Percentiles rank a stretch among this genome's conserved stretches.
phyloP scores from a whole-genome alignment of 805 yeast genomes.

The Zygoascus bituminiphila region DNA sequence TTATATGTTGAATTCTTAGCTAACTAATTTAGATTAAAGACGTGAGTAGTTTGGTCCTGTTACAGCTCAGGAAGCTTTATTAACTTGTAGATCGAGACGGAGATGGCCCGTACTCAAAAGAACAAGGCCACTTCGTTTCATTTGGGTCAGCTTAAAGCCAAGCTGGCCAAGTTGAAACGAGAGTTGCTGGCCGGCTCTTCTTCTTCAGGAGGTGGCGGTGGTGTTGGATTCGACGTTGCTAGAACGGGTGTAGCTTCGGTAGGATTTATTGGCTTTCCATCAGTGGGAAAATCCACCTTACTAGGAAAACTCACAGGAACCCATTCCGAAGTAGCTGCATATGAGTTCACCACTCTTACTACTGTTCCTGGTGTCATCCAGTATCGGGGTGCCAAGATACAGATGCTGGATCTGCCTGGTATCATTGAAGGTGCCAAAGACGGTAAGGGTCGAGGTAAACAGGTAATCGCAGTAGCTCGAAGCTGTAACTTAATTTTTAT shows the following conservation, averaged over 20 bases:
- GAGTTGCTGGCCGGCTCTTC: constrained; percentile 69
- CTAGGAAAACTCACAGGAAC: constrained; percentile 88
- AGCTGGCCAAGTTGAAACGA: constrained; percentile 87
- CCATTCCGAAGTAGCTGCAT: constrained; percentile 93
- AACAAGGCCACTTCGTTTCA: constrained; percentile 97
- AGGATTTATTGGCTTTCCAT: constrained; percentile 97
- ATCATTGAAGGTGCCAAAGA: constrained; percentile 96
- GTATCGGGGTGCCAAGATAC: constrained; percentile 95
- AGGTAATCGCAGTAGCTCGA: constrained; percentile 98
- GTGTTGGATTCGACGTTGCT: constrained; percentile 96
- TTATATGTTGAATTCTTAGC: background rate
- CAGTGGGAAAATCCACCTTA: constrained; percentile 74
- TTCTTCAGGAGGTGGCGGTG: constrained; percentile 83
- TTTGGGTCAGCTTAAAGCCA: constrained; percentile 95
- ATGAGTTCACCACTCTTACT: constrained; percentile 94
- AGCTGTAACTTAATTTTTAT: constrained; percentile 90
- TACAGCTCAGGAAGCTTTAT: background rate
- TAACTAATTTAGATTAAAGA: constrained; percentile 22
- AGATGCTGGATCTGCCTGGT: constrained; percentile 97
- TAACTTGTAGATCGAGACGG: constrained; percentile 71
- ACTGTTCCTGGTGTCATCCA: constrained; percentile 96
- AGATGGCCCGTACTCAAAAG: constrained; percentile 96
- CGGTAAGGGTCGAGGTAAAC: constrained; percentile 97
- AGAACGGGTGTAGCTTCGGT: constrained; percentile 96
- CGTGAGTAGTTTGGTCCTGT: constrained; percentile 13